Conservation (phyloP, 164 flowering plant genomes). For the Platanus orientalis region DNA sequence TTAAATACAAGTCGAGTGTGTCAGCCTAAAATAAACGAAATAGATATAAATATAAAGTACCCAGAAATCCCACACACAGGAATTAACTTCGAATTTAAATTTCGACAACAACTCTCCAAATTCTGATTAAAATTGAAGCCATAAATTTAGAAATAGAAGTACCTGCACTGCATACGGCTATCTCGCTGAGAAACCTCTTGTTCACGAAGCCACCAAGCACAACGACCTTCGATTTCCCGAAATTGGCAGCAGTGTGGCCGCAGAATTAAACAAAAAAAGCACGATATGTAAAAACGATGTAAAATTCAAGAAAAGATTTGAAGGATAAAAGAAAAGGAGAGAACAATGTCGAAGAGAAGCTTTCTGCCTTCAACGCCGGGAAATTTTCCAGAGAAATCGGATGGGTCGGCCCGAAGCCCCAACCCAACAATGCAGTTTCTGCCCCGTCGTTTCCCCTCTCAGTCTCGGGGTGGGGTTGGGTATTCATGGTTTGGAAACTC, state of each 20-base stretch:
- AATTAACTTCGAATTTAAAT: no score
- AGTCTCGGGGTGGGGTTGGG: no score
- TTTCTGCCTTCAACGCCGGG: conserved; percentile 88
- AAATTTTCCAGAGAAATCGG: conserved; percentile 72
- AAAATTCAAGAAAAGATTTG: neutral
- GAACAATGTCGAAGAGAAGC: neutral
- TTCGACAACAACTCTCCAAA: no score
- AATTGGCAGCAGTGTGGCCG: conserved; percentile 80
- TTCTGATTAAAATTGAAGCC: no score
- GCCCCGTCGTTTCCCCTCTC: neutral
- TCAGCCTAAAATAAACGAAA: no score
- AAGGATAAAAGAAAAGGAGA: neutral
- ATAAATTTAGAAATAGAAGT: neutral
- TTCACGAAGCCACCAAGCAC: conserved; percentile 90
- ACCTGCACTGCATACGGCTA: conserved; percentile 83
- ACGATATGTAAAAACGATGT: neutral
- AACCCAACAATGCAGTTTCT: conserved; percentile 87
- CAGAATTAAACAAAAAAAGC: conserved; percentile 31
- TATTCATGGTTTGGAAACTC: no score
- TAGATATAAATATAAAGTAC: no score
- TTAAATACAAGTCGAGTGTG: no score
- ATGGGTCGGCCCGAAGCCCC: conserved; percentile 79
- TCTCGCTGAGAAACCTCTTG: conserved; percentile 69
- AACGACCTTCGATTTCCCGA: conserved; percentile 81
- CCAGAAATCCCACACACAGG: no score